These are phyloP conservation scores for Vigna radiata DNA, from an alignment of 306 rosid genomes.

Conservation along the genomic window DNA sequence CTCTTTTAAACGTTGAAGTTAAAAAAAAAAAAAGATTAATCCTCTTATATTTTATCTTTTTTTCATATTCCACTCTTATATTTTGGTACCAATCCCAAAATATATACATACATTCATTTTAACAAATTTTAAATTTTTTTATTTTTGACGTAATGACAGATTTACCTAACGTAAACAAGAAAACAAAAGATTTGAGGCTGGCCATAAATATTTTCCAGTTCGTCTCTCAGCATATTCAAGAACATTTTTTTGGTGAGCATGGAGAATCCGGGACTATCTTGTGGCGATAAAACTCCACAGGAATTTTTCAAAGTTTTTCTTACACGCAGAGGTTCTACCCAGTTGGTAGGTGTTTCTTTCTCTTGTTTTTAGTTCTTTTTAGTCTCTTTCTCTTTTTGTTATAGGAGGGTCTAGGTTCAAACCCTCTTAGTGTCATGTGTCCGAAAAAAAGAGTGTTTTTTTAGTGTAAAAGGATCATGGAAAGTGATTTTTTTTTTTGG, in stretches of 20 bases:
- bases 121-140: background rate
- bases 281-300: background rate
- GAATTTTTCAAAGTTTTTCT: constrained; percentile 38
- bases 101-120: no score
- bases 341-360: background rate
- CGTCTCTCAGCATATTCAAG: no score
- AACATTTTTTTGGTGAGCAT: background rate
- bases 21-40: no score
- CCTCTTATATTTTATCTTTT: no score
- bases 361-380: background rate
- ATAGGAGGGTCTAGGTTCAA: background rate
- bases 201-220: no score
- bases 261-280: background rate
- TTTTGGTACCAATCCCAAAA: no score
- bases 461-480: background rate
- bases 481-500: background rate
- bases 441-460: background rate
- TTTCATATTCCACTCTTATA: no score
- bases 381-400: no score
- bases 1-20: no score
- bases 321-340: background rate
- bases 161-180: no score
- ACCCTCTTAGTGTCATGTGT: background rate
- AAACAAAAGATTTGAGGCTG: no score
- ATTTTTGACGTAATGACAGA: background rate